These are phyloP conservation scores for Thymus quinquecostatus DNA, from an alignment of 257 asterid species.

Conservation along the genomic window DNA sequence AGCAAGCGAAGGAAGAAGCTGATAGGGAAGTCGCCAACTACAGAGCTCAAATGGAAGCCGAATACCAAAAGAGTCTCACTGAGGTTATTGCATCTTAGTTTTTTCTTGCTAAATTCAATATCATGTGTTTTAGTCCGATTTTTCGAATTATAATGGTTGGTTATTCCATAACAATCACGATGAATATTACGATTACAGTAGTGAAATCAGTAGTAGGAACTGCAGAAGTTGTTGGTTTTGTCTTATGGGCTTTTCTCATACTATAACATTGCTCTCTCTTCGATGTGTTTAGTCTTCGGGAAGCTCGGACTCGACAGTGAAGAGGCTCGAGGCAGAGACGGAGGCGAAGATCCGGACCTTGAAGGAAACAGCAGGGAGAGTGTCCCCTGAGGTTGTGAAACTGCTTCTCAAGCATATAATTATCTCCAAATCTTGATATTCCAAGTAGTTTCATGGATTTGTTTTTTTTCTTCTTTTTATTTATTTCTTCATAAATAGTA, in stretches of 20 bases:
- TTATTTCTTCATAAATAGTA: neutral
- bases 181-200: too few relatives aligned
- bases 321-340: slow-evolving; percentile 73
- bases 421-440: slow-evolving; percentile 38
- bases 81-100: slow-evolving; percentile 49
- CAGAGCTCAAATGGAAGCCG: slow-evolving; percentile 68
- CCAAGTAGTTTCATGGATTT: neutral
- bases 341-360: slow-evolving; percentile 53
- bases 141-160: too few relatives aligned
- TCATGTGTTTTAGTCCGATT: too few relatives aligned
- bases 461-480: neutral
- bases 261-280: neutral
- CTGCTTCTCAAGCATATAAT: slow-evolving; percentile 60
- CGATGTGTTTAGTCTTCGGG: slow-evolving; percentile 54
- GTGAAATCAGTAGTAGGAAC: neutral
- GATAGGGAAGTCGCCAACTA: slow-evolving; percentile 63
- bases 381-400: slow-evolving; percentile 55
- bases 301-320: slow-evolving; percentile 62
- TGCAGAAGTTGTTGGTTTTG: neutral
- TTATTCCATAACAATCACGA: too few relatives aligned
- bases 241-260: neutral
- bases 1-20: slow-evolving; percentile 89
- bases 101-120: neutral
- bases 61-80: slow-evolving; percentile 61
- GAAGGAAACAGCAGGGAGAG: slow-evolving; percentile 55